Base-by-base conservation (phyloP, 2,329 filamentous ascomycete genomes). In the Clonostachys byssicola region DNA sequence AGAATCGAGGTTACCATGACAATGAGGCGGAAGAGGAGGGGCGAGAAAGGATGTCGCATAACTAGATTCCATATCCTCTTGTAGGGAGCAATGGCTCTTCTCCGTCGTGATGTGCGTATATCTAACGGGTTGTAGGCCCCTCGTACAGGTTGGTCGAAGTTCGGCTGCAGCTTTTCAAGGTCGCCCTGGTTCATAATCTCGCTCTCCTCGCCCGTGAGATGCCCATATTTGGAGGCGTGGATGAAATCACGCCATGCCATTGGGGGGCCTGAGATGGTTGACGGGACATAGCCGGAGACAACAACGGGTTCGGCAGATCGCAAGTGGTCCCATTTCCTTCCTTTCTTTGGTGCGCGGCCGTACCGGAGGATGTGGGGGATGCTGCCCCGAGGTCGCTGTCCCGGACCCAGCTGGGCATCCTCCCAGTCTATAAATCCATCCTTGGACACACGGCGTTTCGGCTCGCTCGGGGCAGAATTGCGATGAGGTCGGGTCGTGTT, bases 1-100 rank as follows among this genome's bases (percentile, higher is more conserved):
- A 89, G 74, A 38, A 89, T 79, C 3, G 91, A 95, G 51, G 95
- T 95, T 49, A 84, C 75, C 62, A 96, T 84, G 44, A 96, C 89
- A 13, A 81, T 85, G 17, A 95, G 70, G 45, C 94, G 88, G 62
- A 96, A 89, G 13, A 88, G 72, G 47, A 96, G 73, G 3, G 94
- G 94, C 2, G 96, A 87, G 53, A 96, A 85, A 12, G 91, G 87
- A 59, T 92, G 90, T 49, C 85, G 84, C 58, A 96, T 74, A 30
- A 95, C 73, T 36, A 81, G 78, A 46, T 79, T 77, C 74, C 87
- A 86, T 44, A 86, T 66, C 47, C 83, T 78, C 60, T 82, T 80
- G 51, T 68, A 72, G 10, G 73, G 55, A 8, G 58, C 57, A 18
- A 61, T 52, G 3, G 62, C 57, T 36, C 61, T 60, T 43, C 53